Evolutionary conservation across 371 early-diverging fungal genomes (phyloP).

Genomic region (Coemansia sp.): DNA sequence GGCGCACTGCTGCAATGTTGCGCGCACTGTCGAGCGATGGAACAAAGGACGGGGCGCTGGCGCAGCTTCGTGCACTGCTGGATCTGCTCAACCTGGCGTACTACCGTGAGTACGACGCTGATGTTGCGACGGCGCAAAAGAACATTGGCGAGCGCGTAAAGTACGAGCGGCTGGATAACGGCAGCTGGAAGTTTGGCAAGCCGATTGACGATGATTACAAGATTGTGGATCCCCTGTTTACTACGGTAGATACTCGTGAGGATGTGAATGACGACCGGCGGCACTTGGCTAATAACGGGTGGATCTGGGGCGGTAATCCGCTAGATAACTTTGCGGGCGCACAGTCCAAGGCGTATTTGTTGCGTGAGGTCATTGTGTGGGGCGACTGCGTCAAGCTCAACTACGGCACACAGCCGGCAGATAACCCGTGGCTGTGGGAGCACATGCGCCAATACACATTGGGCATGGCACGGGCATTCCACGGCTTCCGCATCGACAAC

Average conservation of each 20-base stretch:
- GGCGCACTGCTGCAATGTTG: constrained; percentile 38
- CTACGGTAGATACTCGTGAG: constrained; percentile 57
- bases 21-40: constrained; percentile 24
- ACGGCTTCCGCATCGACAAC: constrained; percentile 97
- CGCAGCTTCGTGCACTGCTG: constrained; percentile 53
- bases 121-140: constrained; percentile 65
- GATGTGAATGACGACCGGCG: constrained; percentile 36
- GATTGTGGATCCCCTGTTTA: constrained; percentile 89
- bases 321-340: constrained; percentile 87
- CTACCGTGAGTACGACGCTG: constrained; percentile 83
- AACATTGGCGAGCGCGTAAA: constrained; percentile 77
- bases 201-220: constrained; percentile 58
- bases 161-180: constrained; percentile 76
- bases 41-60: constrained; percentile 28
- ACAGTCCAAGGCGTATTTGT: constrained; percentile 81
- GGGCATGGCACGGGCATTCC: constrained; percentile 82
- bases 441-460: constrained; percentile 87
- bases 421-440: constrained; percentile 94
- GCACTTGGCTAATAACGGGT: constrained; percentile 92
- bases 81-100: constrained; percentile 81
- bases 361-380: constrained; percentile 95
- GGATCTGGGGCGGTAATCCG: constrained; percentile 98
- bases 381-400: constrained; percentile 97
- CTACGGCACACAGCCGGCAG: constrained; percentile 79
- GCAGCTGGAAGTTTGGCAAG: constrained; percentile 56